Conservation (phyloP, 257 asterid species). For the Solanum virginianum region DNA sequence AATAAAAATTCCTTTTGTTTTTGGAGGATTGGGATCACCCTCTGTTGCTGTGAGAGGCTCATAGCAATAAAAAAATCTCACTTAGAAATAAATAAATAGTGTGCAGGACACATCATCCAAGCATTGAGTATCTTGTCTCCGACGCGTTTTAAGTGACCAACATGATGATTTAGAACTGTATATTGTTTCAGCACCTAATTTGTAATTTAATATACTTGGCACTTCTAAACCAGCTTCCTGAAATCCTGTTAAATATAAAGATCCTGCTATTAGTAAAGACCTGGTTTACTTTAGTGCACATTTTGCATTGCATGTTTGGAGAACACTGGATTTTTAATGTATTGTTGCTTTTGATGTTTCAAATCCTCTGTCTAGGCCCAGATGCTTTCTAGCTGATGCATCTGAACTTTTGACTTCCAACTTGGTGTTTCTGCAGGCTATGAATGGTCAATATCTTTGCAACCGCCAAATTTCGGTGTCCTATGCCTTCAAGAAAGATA, state of each 20-base stretch:
- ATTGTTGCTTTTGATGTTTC: background rate
- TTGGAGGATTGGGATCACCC: background rate
- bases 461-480: constrained; percentile 95
- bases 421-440: constrained; percentile 39
- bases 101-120: background rate
- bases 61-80: background rate
- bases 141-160: background rate
- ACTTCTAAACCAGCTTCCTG: background rate
- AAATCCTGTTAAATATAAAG: background rate
- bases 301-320: background rate
- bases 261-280: background rate
- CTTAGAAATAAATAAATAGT: background rate
- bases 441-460: constrained; percentile 97
- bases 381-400: background rate
- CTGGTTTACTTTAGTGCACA: background rate
- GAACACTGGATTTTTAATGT: background rate
- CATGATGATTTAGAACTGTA: background rate
- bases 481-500: constrained; percentile 95
- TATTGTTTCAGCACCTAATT: background rate
- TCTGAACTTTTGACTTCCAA: background rate
- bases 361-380: background rate
- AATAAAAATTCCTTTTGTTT: background rate
- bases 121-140: background rate
- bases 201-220: background rate
- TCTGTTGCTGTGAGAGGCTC: background rate